A percentile compares a stretch with the other conserved stretches of the same genome.
Evolutionary conservation across 1,139 yeast genomes (phyloP).

Genomic region (Candida buenavistaensis): DNA sequence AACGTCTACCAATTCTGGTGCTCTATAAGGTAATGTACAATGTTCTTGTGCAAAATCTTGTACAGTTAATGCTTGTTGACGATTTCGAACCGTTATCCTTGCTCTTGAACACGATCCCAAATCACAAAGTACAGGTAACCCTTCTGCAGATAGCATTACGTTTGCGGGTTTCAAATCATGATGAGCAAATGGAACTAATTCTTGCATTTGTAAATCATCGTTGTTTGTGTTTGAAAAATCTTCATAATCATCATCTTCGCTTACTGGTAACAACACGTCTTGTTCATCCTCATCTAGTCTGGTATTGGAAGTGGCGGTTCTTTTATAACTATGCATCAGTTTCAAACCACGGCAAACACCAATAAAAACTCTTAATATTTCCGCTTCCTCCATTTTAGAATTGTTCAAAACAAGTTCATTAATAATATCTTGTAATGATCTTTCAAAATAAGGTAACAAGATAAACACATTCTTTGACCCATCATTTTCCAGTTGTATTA

Average conservation of each 20-base stretch:
- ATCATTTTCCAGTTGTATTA: slow-evolving; percentile 68
- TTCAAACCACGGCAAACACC: slow-evolving; percentile 76
- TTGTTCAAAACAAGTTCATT: slow-evolving; percentile 61
- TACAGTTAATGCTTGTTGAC: slow-evolving; percentile 72
- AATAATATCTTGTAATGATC: slow-evolving; percentile 75
- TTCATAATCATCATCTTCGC: slow-evolving; percentile 12
- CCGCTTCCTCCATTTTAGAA: slow-evolving; percentile 49
- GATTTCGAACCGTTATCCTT: slow-evolving; percentile 48
- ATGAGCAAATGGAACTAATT: slow-evolving; percentile 75
- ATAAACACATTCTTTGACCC: slow-evolving; percentile 80
- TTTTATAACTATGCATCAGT: slow-evolving; percentile 70
- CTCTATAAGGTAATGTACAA: slow-evolving; percentile 84
- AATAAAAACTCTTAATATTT: slow-evolving; percentile 58
- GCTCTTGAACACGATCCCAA: slow-evolving; percentile 80
- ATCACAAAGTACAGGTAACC: slow-evolving; percentile 79
- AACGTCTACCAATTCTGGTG: slow-evolving; percentile 86
- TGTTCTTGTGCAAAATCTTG: slow-evolving; percentile 85
- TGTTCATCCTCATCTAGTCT: slow-evolving; percentile 30
- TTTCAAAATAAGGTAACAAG: slow-evolving; percentile 71
- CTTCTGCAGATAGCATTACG: slow-evolving; percentile 73
- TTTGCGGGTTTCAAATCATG: slow-evolving; percentile 88
- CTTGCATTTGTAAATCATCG: slow-evolving; percentile 46
- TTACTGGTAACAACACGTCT: slow-evolving; percentile 12
- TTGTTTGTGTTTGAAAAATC: slow-evolving; percentile 5
- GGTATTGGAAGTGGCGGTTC: slow-evolving; percentile 14